These are phyloP conservation scores for Leishmania braziliensis DNA, from an alignment of 208 protist species.

Conservation along the genomic window DNA sequence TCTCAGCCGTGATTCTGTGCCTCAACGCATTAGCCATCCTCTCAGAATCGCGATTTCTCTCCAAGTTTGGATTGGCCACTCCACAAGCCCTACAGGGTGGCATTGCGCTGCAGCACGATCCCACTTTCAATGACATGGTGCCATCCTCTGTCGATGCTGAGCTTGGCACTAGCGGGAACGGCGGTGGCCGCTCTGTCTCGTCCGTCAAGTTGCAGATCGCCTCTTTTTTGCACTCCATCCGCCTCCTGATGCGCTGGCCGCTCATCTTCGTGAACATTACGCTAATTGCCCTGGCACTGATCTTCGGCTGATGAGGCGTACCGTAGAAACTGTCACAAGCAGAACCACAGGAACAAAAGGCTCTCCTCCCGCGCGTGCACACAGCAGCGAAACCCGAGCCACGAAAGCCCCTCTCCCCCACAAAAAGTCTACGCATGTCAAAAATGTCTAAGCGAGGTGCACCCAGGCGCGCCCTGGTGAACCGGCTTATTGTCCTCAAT, in stretches of 20 bases:
- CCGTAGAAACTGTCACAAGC: neutral
- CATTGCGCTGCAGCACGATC: conserved; percentile 14
- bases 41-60: conserved; percentile 82
- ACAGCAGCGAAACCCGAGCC: neutral
- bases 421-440: neutral
- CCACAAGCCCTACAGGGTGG: conserved; percentile 19
- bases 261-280: conserved; percentile 78
- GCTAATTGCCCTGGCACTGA: conserved; percentile 66
- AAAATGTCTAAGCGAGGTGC: neutral
- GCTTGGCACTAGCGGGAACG: neutral
- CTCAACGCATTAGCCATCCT: conserved; percentile 86
- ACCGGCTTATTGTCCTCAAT: neutral
- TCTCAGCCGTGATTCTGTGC: conserved; percentile 55
- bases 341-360: neutral
- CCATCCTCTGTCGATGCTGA: conserved; percentile 29
- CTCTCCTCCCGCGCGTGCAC: neutral
- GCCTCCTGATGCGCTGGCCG: conserved; percentile 77
- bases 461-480: neutral
- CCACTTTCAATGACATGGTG: conserved; percentile 23
- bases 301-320: conserved; percentile 56
- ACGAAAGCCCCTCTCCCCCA: neutral
- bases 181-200: conserved; percentile 2
- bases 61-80: conserved; percentile 70
- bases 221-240: conserved; percentile 69
- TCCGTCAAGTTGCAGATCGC: conserved; percentile 54